Evolutionary conservation across 2,329 filamentous ascomycete genomes (phyloP).

Genomic region (Massarina eburnea): DNA sequence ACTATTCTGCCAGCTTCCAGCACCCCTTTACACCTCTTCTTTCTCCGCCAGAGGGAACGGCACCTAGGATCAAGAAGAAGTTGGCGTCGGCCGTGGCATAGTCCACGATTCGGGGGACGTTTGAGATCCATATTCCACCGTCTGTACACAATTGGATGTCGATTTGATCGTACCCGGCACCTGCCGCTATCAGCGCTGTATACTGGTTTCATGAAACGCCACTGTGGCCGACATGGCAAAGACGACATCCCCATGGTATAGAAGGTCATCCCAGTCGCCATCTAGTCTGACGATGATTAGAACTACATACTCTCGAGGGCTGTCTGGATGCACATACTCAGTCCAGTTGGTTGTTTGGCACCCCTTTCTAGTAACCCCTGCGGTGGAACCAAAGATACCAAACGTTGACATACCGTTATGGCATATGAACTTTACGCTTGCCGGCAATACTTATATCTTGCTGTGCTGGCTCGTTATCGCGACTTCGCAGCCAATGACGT

Average conservation of each 20-base stretch:
- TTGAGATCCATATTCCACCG: constrained; percentile 70
- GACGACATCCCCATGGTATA: neutral
- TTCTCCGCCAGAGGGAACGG: no score
- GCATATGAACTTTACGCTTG: constrained; percentile 43
- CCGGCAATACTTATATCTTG: constrained; percentile 30
- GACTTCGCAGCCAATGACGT: constrained; percentile 5
- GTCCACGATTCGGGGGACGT: constrained; percentile 78
- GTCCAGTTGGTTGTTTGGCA: no score
- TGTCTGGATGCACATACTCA: no score
- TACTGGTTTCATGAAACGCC: neutral
- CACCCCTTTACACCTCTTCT: no score
- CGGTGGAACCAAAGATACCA: neutral
- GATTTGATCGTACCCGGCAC: constrained; percentile 84
- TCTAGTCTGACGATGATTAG: no score
- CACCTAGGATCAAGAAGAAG: constrained; percentile 80
- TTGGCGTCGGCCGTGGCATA: constrained; percentile 80
- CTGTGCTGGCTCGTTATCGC: constrained; percentile 13
- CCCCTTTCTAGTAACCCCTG: no score
- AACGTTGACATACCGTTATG: constrained; percentile 46
- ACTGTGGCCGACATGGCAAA: neutral
- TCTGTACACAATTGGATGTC: constrained; percentile 71
- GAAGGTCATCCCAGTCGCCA: neutral
- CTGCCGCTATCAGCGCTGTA: constrained; percentile 42
- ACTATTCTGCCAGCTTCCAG: constrained; percentile 66
- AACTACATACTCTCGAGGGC: no score